Conservation (phyloP, 2,329 filamentous ascomycete genomes). For the Paracoccidioides brasiliensis region DNA sequence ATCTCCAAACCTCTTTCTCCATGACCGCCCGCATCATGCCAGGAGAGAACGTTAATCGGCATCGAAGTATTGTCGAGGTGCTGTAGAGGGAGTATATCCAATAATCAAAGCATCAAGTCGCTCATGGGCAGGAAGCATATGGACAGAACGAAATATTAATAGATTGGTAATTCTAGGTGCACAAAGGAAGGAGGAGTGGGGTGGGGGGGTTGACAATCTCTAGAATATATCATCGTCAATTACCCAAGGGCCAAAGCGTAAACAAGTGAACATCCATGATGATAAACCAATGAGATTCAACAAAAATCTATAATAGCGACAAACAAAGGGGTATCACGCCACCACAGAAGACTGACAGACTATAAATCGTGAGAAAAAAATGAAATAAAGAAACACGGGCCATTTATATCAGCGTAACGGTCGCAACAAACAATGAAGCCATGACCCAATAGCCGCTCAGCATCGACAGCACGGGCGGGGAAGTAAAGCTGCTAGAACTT, state of each 20-base stretch:
- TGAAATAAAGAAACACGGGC: too few relatives aligned
- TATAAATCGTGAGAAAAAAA: background rate
- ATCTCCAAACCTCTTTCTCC: background rate
- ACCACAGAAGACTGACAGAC: background rate
- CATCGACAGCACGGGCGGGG: conserved; percentile 16
- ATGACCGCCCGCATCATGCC: background rate
- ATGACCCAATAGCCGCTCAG: conserved; percentile 32
- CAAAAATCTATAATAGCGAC: background rate
- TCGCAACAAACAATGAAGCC: conserved; percentile 23
- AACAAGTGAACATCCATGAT: background rate
- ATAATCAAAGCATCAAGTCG: background rate
- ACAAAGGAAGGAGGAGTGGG: background rate
- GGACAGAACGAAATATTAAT: background rate
- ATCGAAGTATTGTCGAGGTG: background rate
- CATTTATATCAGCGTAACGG: conserved; percentile 25
- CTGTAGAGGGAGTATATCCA: background rate
- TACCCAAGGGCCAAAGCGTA: background rate
- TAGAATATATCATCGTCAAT: background rate
- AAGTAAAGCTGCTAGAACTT: conserved; percentile 12
- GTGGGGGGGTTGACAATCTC: background rate
- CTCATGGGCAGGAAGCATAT: too few relatives aligned
- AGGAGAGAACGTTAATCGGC: background rate
- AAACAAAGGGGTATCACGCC: background rate
- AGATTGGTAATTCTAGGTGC: background rate
- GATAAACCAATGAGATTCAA: background rate